Evolutionary conservation across 2,329 filamentous ascomycete genomes (phyloP).

Genomic region (Pseudocercospora ulei): DNA sequence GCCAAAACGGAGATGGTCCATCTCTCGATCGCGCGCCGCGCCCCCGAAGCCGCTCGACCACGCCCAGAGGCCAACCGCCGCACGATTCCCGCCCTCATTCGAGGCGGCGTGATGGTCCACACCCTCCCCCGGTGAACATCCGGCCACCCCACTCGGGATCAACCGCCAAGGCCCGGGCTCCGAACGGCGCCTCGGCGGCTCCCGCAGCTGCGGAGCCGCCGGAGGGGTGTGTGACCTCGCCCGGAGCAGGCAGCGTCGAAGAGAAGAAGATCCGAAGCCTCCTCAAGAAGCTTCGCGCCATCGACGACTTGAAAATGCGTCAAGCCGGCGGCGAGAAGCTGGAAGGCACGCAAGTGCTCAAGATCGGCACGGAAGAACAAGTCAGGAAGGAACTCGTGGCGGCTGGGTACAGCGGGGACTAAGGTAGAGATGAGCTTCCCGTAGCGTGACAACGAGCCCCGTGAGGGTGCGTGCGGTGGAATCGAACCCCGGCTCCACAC

Average conservation of each 20-base stretch:
- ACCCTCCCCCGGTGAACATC: constrained; percentile 27
- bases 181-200: constrained; percentile 17
- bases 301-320: constrained; percentile 96
- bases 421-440: no score
- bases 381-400: constrained; percentile 67
- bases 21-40: constrained; percentile 27
- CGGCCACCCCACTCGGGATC: constrained; percentile 17
- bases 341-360: constrained; percentile 96
- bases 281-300: constrained; percentile 94
- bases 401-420: constrained; percentile 27
- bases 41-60: constrained; percentile 31
- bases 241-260: constrained; percentile 55
- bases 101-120: constrained; percentile 25
- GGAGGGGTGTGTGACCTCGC: constrained; percentile 47
- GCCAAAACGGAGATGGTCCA: constrained; percentile 37
- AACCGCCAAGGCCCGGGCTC: constrained; percentile 32
- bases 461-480: no score
- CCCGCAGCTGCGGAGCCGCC: constrained; percentile 28
- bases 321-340: constrained; percentile 89
- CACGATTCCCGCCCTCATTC: constrained; percentile 26
- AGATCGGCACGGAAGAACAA: constrained; percentile 78
- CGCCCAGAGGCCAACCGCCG: constrained; percentile 8
- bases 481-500: no score
- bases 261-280: constrained; percentile 92
- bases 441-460: no score